Evolutionary conservation across 2,329 filamentous ascomycete species (phyloP), one percentile per base, ranked within the genome.

Genomic region (Colletotrichum sansevieriae): DNA sequence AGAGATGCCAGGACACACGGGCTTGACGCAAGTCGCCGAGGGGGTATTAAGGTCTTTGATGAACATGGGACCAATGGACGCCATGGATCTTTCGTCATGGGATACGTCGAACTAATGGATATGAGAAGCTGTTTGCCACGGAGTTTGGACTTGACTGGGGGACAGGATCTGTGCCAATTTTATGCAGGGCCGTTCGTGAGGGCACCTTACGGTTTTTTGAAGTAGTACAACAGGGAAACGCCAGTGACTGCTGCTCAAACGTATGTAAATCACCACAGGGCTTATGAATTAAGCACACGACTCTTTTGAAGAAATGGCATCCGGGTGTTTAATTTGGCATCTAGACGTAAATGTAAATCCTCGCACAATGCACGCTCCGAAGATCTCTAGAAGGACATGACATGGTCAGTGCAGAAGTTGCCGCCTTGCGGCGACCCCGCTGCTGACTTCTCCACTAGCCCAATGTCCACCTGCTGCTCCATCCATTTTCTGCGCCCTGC

Each of bases 41-140:
- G 87, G 87, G 0, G 83, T 90, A 49, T 76, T 90, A 54, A 80
- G 85, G 65, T 84, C 86, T 9, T 77, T 90, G 64, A 87, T 89
- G 83, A 85, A 83, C 63, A 84, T 89, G 79, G 85, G 84, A 8
- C 82, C 86, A 0, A 87, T 90, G 83, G 87, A 90, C 71, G 83
- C 84, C 11, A 88, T 90, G 85, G 87, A 88, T 71, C 77, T 86
- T 66, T 80, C 79, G 15, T 77, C 80, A 37, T 87, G 85, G 85
- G 84, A 85, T 65, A 76, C 75, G 9, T 71, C 73, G 11, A 68
- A 75, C 43, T 72, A 47, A 71, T 13, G 6, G 35, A 7, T 22
- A 22, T 51, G 11, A 15, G 15, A 46, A 4, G 12, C 41, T 46
- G 13, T 69, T 71, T 71, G 58, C 52, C 29, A 22, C n/a, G 52